These are phyloP conservation scores for Boletus semigastroideus DNA, from an alignment of 1,284 basidiomycete species.

Conservation along the genomic window DNA sequence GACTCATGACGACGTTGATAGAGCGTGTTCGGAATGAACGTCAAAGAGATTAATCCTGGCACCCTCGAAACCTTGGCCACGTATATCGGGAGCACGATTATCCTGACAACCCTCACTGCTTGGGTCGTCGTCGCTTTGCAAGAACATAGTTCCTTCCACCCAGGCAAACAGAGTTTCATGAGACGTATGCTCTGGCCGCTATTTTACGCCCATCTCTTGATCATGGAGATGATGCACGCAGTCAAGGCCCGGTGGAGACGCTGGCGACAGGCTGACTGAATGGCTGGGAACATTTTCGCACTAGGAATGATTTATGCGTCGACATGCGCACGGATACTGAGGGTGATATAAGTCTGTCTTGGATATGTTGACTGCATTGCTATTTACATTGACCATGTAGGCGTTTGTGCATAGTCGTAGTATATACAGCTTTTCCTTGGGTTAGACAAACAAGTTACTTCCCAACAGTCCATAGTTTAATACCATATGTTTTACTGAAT, in stretches of 20 bases:
- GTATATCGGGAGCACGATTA: slow-evolving; percentile 45
- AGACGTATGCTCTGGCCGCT: slow-evolving; percentile 24
- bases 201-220: neutral
- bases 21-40: slow-evolving; percentile 42
- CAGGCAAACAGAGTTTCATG: neutral
- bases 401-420: too few relatives aligned
- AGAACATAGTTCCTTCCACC: slow-evolving; percentile 25
- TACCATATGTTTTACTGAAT: too few relatives aligned
- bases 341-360: slow-evolving; percentile 2
- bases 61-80: slow-evolving; percentile 35
- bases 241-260: neutral
- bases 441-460: too few relatives aligned
- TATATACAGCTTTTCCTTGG: too few relatives aligned
- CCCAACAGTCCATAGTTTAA: too few relatives aligned
- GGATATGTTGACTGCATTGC: neutral
- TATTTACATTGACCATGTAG: too few relatives aligned
- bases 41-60: slow-evolving; percentile 37
- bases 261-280: neutral
- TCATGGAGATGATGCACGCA: neutral
- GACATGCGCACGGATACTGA: neutral
- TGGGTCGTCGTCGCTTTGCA: slow-evolving; percentile 45
- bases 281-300: neutral
- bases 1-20: slow-evolving; percentile 11
- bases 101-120: slow-evolving; percentile 48
- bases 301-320: neutral